Conservation (phyloP, 2,329 filamentous ascomycete species). For the Graphilbum ipis-grandicollis region DNA sequence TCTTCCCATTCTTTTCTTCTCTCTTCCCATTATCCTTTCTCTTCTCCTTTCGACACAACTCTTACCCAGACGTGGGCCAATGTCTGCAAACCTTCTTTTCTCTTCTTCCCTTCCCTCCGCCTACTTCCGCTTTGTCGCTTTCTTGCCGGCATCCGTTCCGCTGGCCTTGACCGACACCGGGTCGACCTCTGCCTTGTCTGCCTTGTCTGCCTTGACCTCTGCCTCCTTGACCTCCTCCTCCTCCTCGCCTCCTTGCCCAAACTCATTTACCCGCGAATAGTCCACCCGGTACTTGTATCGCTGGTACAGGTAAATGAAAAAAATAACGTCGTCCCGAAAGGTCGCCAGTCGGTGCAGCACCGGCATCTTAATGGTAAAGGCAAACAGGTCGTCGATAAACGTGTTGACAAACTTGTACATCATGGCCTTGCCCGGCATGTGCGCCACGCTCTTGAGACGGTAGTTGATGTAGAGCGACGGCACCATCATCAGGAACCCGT, state of each 20-base stretch:
- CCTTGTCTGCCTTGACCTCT: constrained; percentile 18
- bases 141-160: constrained; percentile 28
- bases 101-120: not conserved
- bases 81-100: too few relatives aligned
- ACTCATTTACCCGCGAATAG: constrained; percentile 87
- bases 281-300: constrained; percentile 84
- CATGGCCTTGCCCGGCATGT: constrained; percentile 95
- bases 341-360: constrained; percentile 83
- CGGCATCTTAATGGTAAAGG: constrained; percentile 99
- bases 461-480: constrained; percentile 98
- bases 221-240: constrained; percentile 27
- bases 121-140: constrained; percentile 28
- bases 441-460: constrained; percentile 81
- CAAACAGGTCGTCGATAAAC: constrained; percentile 96
- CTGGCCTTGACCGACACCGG: constrained; percentile 20
- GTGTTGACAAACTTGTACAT: constrained; percentile 98
- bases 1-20: too few relatives aligned
- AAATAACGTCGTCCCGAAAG: constrained; percentile 88
- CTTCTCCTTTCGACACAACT: too few relatives aligned
- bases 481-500: constrained; percentile 99
- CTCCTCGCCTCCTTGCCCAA: constrained; percentile 94
- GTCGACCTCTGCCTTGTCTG: constrained; percentile 10
- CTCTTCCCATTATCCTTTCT: too few relatives aligned
- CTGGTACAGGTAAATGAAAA: constrained; percentile 96
- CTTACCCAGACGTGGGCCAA: too few relatives aligned